Conservation (phyloP, 805 yeast species). For the Starmerella bombi region DNA sequence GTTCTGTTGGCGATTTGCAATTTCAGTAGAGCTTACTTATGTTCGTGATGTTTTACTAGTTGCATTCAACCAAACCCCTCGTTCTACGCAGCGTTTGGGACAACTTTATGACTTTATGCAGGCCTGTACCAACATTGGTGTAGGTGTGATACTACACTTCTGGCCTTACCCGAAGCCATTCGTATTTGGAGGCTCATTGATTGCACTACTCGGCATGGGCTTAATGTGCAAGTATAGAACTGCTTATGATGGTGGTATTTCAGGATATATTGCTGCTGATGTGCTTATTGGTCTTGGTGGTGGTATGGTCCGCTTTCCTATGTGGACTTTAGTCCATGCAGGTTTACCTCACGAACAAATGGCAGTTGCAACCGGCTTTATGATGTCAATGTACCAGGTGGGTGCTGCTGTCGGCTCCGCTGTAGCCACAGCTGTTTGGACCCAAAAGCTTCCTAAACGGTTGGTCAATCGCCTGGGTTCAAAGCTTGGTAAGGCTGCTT, state of each 20-base stretch:
- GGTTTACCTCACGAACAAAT: slow-evolving; percentile 49
- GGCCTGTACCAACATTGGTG: slow-evolving; percentile 43
- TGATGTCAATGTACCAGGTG: slow-evolving; percentile 44
- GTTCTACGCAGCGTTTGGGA: slow-evolving; percentile 55
- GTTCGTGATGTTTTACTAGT: slow-evolving; percentile 53
- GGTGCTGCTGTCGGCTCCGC: slow-evolving; percentile 54
- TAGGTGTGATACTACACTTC: slow-evolving; percentile 41
- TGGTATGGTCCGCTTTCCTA: slow-evolving; percentile 54
- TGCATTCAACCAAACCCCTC: slow-evolving; percentile 43
- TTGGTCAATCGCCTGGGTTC: slow-evolving; percentile 29
- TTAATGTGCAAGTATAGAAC: slow-evolving; percentile 44
- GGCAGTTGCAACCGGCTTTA: slow-evolving; percentile 48
- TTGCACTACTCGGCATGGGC: slow-evolving; percentile 53
- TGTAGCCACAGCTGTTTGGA: slow-evolving; percentile 61
- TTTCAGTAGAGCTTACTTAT: slow-evolving; percentile 55
- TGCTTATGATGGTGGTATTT: slow-evolving; percentile 29
- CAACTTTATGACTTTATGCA: slow-evolving; percentile 56
- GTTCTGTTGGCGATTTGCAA: slow-evolving; percentile 44
- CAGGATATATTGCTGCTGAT: slow-evolving; percentile 53
- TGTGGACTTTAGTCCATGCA: slow-evolving; percentile 50
- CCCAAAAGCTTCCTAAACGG: slow-evolving; percentile 40
- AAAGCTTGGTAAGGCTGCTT: slow-evolving; percentile 35
- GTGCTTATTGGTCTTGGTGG: slow-evolving; percentile 61
- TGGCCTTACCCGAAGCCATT: slow-evolving; percentile 45
- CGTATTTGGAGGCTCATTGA: slow-evolving; percentile 42